Evolutionary conservation across 495 filamentous ascomycete genomes (phyloP).

Genomic region (Tuber brumale): DNA sequence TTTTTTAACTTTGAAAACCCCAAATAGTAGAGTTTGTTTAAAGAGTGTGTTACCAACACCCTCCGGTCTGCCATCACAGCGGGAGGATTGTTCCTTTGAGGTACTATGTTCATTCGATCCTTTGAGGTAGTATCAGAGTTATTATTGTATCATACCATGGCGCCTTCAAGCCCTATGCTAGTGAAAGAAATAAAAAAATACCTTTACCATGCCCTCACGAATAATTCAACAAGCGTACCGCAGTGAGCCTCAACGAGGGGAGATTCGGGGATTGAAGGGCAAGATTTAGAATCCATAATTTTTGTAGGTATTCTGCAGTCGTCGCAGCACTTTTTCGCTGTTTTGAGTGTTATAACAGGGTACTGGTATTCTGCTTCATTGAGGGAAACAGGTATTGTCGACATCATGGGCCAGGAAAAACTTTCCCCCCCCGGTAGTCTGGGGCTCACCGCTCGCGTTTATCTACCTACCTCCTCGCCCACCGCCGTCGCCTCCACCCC

Average conservation of each 20-base stretch:
- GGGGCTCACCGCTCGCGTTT: not conserved
- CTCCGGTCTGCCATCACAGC: too few species aligned
- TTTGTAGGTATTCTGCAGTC: not conserved
- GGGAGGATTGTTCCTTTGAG: too few species aligned
- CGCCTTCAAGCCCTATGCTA: not conserved
- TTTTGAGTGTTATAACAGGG: not conserved
- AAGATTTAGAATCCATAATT: not conserved
- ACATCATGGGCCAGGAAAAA: not conserved
- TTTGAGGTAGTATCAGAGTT: not conserved
- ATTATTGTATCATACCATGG: not conserved
- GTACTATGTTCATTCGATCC: too few species aligned
- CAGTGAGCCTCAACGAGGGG: not conserved
- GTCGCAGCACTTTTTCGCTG: not conserved
- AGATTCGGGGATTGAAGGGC: not conserved
- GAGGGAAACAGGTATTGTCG: not conserved
- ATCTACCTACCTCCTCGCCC: not conserved
- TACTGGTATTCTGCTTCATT: constrained; percentile 4
- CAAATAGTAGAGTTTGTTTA: too few species aligned
- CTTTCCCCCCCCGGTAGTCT: not conserved
- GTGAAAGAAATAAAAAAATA: not conserved
- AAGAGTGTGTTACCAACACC: too few species aligned
- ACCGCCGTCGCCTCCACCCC: not conserved
- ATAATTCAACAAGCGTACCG: not conserved
- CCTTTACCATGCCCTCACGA: not conserved
- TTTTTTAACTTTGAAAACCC: too few species aligned